These are phyloP conservation scores for Cytospora leucostoma DNA, from an alignment of 2,329 filamentous ascomycete genomes.

Conservation along the genomic window DNA sequence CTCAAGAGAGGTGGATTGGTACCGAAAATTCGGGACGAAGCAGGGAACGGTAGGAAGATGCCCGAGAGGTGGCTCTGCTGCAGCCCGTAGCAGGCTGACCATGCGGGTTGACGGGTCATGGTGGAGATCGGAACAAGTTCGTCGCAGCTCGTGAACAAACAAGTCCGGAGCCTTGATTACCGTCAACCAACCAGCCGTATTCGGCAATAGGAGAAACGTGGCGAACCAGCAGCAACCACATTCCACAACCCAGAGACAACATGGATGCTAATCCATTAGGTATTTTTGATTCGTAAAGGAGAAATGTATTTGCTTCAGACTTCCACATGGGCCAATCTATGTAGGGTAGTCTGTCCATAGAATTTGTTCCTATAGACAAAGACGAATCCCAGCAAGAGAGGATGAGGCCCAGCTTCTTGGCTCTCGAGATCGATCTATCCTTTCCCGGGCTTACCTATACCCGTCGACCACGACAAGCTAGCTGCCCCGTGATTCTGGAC, in stretches of 20 bases:
- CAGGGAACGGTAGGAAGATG: no score
- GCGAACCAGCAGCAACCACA: no score
- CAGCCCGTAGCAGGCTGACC: no score
- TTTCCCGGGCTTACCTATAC: not conserved
- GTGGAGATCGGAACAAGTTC: no score
- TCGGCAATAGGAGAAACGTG: no score
- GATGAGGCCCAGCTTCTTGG: conserved; percentile 16
- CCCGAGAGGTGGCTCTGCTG: no score
- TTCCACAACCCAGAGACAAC: not conserved
- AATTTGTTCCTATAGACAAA: not conserved
- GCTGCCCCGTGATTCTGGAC: conserved; percentile 7
- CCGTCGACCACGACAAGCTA: conserved; percentile 1
- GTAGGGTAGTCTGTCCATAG: not conserved
- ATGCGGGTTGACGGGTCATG: no score
- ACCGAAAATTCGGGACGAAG: no score
- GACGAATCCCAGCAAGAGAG: not conserved
- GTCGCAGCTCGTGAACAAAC: no score
- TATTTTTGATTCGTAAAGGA: not conserved
- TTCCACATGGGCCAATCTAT: conserved; percentile 3
- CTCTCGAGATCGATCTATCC: conserved; percentile 1
- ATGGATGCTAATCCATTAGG: not conserved
- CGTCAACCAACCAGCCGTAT: no score
- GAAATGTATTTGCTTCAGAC: not conserved
- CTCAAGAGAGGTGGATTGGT: no score
- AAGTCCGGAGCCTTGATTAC: no score